Evolutionary conservation across 257 asterid genomes (phyloP).

Genomic region (Solanum sitiens): DNA sequence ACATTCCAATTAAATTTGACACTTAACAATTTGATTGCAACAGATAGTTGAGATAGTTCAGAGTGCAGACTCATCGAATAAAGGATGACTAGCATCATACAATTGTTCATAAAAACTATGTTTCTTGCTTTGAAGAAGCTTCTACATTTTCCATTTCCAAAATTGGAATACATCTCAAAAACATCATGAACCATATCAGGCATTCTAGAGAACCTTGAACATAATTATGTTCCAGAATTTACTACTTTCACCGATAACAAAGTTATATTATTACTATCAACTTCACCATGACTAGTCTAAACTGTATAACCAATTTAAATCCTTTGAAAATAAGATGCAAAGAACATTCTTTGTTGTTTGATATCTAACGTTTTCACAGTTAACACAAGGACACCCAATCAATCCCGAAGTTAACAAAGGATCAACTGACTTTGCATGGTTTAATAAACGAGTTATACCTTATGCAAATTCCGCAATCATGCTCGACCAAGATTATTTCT

Average conservation of each 20-base stretch:
- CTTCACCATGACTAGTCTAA: not conserved
- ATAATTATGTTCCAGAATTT: not conserved
- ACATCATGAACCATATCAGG: not conserved
- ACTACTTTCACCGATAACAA: too few relatives aligned
- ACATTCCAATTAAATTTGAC: not conserved
- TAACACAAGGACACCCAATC: not conserved
- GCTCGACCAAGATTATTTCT: not conserved
- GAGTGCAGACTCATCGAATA: not conserved
- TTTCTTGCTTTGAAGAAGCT: not conserved
- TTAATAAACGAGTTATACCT: not conserved
- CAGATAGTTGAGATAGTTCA: too few relatives aligned
- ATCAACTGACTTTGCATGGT: not conserved
- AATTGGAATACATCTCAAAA: not conserved
- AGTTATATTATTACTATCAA: not conserved
- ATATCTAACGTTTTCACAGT: not conserved
- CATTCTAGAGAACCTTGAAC: not conserved
- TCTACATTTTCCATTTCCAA: not conserved
- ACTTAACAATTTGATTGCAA: not conserved
- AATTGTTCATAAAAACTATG: not conserved
- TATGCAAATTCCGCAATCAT: not conserved
- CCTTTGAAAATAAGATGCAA: not conserved
- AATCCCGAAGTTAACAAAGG: not conserved
- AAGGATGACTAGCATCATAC: not conserved
- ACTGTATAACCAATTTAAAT: too few relatives aligned
- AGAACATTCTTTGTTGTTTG: not conserved